Percentiles rank a stretch among this genome's conserved stretches.
Conservation (phyloP, 2,329 filamentous ascomycete species). For the Alternaria viburni region DNA sequence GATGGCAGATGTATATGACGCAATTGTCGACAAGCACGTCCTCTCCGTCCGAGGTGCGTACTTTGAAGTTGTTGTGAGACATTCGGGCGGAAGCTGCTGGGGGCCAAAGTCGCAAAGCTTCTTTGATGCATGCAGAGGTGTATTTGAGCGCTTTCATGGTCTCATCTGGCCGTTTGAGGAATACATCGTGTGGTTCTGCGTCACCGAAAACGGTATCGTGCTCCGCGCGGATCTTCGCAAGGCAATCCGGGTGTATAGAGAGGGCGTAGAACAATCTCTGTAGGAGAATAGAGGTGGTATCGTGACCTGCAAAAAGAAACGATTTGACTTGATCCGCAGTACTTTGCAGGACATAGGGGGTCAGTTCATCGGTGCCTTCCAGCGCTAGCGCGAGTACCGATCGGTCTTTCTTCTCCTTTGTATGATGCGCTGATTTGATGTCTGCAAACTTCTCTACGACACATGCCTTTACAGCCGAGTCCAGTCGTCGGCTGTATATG, state of each 20-base stretch:
- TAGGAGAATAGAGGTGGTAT: slow-evolving; percentile 50
- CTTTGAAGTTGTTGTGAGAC: slow-evolving; percentile 48
- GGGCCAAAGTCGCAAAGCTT: slow-evolving; percentile 61
- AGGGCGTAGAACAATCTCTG: slow-evolving; percentile 43
- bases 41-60: slow-evolving; percentile 51
- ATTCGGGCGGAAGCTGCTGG: slow-evolving; percentile 55
- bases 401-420: slow-evolving; percentile 30
- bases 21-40: slow-evolving; percentile 54
- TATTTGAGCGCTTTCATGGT: slow-evolving; percentile 59
- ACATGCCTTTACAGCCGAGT: slow-evolving; percentile 36
- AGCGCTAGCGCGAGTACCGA: slow-evolving; percentile 45
- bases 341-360: slow-evolving; percentile 43
- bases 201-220: slow-evolving; percentile 61
- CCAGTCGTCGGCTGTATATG: slow-evolving; percentile 29
- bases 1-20: slow-evolving; percentile 53
- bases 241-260: slow-evolving; percentile 38
- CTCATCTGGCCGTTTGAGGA: slow-evolving; percentile 54
- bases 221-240: slow-evolving; percentile 52
- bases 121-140: slow-evolving; percentile 61
- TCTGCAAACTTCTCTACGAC: slow-evolving; percentile 34
- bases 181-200: slow-evolving; percentile 47
- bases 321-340: slow-evolving; percentile 51
- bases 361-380: slow-evolving; percentile 39
- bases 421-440: slow-evolving; percentile 26
- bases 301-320: slow-evolving; percentile 57